A percentile compares a stretch with the other conserved stretches of the same genome.
These are phyloP conservation scores for Asterella californica DNA, from an alignment of 225 moss, liverwort and hornwort genomes.

Conservation along the genomic window DNA sequence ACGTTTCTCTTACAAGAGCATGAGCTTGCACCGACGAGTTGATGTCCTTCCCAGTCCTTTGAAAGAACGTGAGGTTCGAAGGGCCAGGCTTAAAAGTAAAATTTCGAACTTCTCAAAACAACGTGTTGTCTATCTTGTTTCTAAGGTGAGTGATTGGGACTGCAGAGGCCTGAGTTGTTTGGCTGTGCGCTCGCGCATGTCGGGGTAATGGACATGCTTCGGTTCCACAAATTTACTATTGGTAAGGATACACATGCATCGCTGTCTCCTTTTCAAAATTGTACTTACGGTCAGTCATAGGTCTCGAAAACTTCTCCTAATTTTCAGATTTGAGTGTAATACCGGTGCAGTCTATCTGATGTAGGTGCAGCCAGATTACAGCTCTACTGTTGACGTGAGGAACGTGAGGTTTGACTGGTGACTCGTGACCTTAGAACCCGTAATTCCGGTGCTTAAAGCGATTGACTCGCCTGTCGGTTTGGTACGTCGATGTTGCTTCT, in stretches of 20 bases:
- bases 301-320: neutral
- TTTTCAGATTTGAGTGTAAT: neutral
- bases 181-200: slow-evolving; percentile 88
- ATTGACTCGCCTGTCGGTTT: neutral
- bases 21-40: neutral
- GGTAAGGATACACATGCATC: slow-evolving; percentile 35
- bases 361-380: neutral
- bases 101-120: neutral
- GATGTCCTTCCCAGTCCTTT: neutral
- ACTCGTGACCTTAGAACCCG: neutral
- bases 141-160: neutral
- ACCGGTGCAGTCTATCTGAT: neutral
- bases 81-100: neutral
- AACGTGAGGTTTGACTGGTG: no score
- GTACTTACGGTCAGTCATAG: neutral
- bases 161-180: slow-evolving; percentile 78
- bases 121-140: neutral
- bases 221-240: slow-evolving; percentile 87
- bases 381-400: no score
- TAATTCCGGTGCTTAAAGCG: neutral
- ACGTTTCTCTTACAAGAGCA: no score
- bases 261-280: neutral
- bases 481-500: neutral
- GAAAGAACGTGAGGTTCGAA: neutral
- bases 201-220: slow-evolving; percentile 93